Evolutionary conservation across 148 eudicot species (phyloP), one percentile per base, ranked within the genome.

Genomic region (Vaccinium macrocarpon): DNA sequence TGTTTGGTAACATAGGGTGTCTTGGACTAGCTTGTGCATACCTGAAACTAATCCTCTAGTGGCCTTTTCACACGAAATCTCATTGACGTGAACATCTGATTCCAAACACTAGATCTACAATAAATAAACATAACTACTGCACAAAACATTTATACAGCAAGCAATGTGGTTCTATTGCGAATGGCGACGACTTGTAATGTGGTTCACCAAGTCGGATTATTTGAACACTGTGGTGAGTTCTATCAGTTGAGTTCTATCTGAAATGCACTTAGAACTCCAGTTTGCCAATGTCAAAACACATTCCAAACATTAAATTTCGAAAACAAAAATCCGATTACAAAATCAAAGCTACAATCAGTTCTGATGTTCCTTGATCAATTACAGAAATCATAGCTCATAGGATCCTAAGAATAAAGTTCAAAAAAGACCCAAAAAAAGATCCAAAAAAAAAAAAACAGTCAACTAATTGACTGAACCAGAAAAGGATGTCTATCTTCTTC

Each of bases 391-490:
- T 27, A 29, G 59, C 16, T n/a, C 13, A 68, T 68, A 61, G 66
- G 25, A 27, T 66, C 79, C 79, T 76, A 48, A 76, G 53, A 49
- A 76, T 19, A 23, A 78, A 52, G 46, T 78, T 78, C n/a, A 5
- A 32, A 6, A 27, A 51, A 27, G 61, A 51, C 19, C 35, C 35
- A n/a, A n/a, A n/a, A n/a, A n/a, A n/a, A n/a, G n/a, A n/a, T n/a
- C 35, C 35, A 32, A 32, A 35, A 12, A 27, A 4, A 12, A 12
- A 27, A 5, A 4, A 66, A 50, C 61, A 52, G 46, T 46, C 74
- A 64, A 81, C 38, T 23, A 81, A 48, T 81, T 81, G 83, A 81
- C 73, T 62, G 75, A 80, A 59, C 71, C 15, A 21, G 53, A 7
- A 56, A 56, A 9, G 12, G 82, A 12, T 23, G 35, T 61, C 52